Base-by-base conservation (phyloP, 2,329 filamentous ascomycete genomes). In the Huntiella moniliformis region DNA sequence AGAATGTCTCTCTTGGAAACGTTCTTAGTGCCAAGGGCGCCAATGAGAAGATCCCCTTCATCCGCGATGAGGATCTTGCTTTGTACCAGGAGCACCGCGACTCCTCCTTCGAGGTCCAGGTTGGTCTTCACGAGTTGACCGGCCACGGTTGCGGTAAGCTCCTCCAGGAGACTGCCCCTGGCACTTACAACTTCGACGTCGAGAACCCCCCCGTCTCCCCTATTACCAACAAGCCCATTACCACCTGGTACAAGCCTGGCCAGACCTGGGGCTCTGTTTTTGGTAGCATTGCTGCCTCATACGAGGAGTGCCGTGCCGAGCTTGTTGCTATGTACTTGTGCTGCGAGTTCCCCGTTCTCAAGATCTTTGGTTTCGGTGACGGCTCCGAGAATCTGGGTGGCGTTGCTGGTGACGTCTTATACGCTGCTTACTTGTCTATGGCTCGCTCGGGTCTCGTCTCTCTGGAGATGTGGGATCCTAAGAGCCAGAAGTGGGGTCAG, bases 181-280 rank as follows among this genome's bases (percentile, higher is more conserved):
- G 85, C 8, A 67, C 73, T 38, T 95, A 74, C 68, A 96, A 96
- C 66, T 96, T 96, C 57, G 83, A 96, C 58, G 67, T 77, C 49
- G 66, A 77, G 51, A 83, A 84, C 57, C 86, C 83, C 5, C 88
- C 88, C 1, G 64, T 84, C 44, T 92, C 77, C 56, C 88, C 87
- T 1, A 62, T 95, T 36, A 83, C 77, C 4, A 70, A 74, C 50
- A 79, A 88, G 61, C 59, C 82, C 1, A 69, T 95, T 41, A 74
- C 73, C 2, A 84, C 80, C 1, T 95, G 82, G 78, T 96, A 96
- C 67, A 93, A 91, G 62, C 85, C 85, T 2, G 86, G 86, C 2
- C 84, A 95, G 62, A 96, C 88, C 0, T 96, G 87, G 87, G 82
- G 84, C 47, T 85, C 79, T 4, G 84, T 94, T 0, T 96, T 96